phyloP scores from a whole-genome alignment of 805 yeast genomes.

The Suhomyces pyralidae region DNA sequence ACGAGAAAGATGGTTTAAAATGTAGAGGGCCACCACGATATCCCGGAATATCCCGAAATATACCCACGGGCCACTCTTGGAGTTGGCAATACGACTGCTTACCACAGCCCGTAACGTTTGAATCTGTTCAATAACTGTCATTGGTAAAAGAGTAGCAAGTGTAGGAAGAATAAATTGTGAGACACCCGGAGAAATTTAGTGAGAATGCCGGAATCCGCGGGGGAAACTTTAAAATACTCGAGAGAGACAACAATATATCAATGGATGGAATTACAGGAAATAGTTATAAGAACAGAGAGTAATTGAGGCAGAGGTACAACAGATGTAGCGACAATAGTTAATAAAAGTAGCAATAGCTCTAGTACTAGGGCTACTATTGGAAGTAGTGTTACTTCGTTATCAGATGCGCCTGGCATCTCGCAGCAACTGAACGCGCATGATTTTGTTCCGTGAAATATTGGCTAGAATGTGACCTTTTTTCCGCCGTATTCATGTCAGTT shows the following conservation, averaged over 20 bases:
- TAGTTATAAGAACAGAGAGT: too few species aligned
- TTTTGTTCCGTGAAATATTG: neutral
- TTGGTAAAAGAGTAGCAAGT: neutral
- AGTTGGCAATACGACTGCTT: neutral
- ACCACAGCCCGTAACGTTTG: neutral
- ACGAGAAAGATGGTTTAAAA: conserved; percentile 10
- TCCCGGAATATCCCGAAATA: conserved; percentile 12
- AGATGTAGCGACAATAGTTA: too few species aligned
- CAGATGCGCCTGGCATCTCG: neutral
- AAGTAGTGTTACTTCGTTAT: too few species aligned
- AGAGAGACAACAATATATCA: too few species aligned
- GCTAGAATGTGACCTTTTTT: neutral
- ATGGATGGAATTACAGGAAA: too few species aligned
- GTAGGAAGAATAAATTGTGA: neutral
- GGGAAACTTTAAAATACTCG: too few species aligned
- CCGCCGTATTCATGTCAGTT: too few species aligned
- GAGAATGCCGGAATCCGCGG: neutral
- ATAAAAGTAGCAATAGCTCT: too few species aligned
- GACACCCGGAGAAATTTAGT: neutral
- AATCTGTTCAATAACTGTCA: neutral
- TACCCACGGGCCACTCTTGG: neutral
- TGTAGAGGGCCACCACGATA: conserved; percentile 14
- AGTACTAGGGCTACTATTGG: too few species aligned
- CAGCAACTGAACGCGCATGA: neutral
- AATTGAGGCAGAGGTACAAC: too few species aligned